Base-by-base conservation (phyloP, 2,329 filamentous ascomycete genomes). In the Aspergillus transmontanensis region DNA sequence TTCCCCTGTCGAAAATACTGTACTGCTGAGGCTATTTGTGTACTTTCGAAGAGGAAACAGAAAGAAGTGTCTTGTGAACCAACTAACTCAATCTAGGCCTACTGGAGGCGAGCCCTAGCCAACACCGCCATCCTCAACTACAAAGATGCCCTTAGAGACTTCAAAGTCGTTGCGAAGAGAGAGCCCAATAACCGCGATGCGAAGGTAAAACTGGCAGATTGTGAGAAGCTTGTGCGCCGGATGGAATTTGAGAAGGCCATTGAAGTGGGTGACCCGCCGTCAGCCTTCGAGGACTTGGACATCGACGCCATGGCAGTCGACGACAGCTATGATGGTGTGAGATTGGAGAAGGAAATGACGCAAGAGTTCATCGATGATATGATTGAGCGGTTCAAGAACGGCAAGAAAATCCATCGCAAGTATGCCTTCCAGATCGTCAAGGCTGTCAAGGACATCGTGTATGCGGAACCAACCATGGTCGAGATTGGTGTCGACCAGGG, bases 311-410 rank as follows among this genome's bases (percentile, higher is more conserved):
- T 99, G 79, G 82, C 83, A 12, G 88, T 99, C 21, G 94, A 97
- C 66, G 82, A 89, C 26, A 85, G 85, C 60, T 99, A 99, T 73
- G 95, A 99, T 73, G 95, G 95, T 65, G 90, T 89, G 26, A 85
- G 85, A 61, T 82, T 99, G 59, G 78, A 71, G n/a, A 90, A 86
- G 45, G 86, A 91, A 76, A 99, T 99, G 93, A 97, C 94, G 1
- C 87, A 94, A 70, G 94, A 97, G 72, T 99, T 99, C 75, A 92
- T 99, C 72, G 91, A 96, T 72, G 94, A 99, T 81, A 97, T 98
- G 94, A 94, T 93, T 61, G 87, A 95, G 78, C 85, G 95, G 36
- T 99, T 99, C 86, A 97, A 96, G 86, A 90, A 87, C 57, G 95
- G 95, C 75, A 98, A 99, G 86, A 94, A 92, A 80, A 86, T 99